phyloP scores from a whole-genome alignment of 495 filamentous ascomycete genomes.

The Elasticomyces elasticus region DNA sequence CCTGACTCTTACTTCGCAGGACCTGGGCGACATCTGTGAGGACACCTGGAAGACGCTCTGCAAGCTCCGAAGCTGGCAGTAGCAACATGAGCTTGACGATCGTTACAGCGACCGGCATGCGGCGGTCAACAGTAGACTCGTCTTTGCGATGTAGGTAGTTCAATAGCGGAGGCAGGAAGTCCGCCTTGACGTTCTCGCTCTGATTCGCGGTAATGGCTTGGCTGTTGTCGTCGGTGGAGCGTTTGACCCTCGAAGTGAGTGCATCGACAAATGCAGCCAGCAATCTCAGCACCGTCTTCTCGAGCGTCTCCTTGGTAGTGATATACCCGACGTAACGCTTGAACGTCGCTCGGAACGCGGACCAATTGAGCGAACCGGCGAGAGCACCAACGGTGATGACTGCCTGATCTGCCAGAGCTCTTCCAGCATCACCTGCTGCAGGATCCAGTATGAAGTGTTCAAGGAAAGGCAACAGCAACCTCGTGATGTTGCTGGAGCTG shows the following conservation, averaged over 20 bases:
- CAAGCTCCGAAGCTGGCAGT: conserved; percentile 60
- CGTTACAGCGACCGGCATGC: conserved; percentile 78
- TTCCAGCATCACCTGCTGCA: conserved; percentile 62
- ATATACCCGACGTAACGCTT: conserved; percentile 71
- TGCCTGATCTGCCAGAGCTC: conserved; percentile 76
- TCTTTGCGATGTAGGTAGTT: conserved; percentile 88
- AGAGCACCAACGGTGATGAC: conserved; percentile 64
- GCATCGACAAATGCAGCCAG: conserved; percentile 72
- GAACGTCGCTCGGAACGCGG: conserved; percentile 75
- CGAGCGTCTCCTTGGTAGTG: conserved; percentile 69
- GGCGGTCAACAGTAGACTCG: conserved; percentile 80
- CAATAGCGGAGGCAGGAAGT: conserved; percentile 54
- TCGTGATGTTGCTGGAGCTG: conserved; percentile 63
- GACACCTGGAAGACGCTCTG: conserved; percentile 64
- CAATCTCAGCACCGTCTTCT: conserved; percentile 76
- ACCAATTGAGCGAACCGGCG: conserved; percentile 72
- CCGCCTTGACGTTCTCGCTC: background rate
- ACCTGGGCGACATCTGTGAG: conserved; percentile 89
- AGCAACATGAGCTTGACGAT: conserved; percentile 75
- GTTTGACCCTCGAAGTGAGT: conserved; percentile 29
- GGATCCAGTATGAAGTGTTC: conserved; percentile 88
- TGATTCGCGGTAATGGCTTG: conserved; percentile 17
- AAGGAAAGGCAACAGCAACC: conserved; percentile 81
- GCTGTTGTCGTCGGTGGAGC: conserved; percentile 3
- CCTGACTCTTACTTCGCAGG: conserved; percentile 75